Percentiles rank a stretch among this genome's conserved stretches.
phyloP scores from a whole-genome alignment of 331 rosid genomes.

The Malus hybrid region DNA sequence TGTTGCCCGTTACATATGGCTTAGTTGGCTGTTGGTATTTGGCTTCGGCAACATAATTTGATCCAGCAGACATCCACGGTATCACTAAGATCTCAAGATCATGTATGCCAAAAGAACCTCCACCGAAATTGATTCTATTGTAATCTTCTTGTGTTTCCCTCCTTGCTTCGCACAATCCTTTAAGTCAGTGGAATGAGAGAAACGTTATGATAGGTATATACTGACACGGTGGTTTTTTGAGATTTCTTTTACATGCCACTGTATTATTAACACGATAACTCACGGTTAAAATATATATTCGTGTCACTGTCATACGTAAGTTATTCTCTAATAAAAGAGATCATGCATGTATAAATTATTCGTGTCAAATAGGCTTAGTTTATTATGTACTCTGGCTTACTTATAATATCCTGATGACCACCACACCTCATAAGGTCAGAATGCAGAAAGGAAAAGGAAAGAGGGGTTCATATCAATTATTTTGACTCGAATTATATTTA shows the following conservation, averaged over 20 bases:
- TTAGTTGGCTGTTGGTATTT: neutral
- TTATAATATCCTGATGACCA: neutral
- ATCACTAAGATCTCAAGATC: neutral
- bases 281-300: no score
- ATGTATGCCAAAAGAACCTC: neutral
- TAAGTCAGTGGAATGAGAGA: neutral
- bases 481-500: neutral
- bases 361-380: neutral
- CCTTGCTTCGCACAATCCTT: neutral
- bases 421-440: no score
- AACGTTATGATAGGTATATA: neutral
- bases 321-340: no score
- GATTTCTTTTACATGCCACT: no score
- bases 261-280: no score
- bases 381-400: neutral
- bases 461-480: neutral
- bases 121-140: neutral
- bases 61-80: neutral
- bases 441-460: neutral
- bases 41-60: neutral
- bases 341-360: neutral
- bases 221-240: neutral
- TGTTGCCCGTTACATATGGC: neutral
- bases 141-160: neutral
- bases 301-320: no score